A percentile compares a stretch with the other conserved stretches of the same genome.
phyloP scores from a whole-genome alignment of 192 early-diverging fungal genomes.

The Coemansia sp. region DNA sequence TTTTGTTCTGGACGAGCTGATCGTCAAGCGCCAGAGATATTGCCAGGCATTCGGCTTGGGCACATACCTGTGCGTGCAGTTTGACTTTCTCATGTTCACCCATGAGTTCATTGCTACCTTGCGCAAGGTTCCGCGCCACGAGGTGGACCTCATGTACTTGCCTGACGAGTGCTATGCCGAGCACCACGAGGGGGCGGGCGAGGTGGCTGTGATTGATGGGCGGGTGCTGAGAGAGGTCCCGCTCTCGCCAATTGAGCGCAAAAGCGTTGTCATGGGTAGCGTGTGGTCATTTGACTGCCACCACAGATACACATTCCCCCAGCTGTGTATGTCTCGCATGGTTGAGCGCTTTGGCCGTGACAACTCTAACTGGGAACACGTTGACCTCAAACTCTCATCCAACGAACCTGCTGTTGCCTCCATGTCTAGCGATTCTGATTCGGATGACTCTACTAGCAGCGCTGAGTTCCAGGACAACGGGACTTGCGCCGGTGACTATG shows the following conservation, averaged over 20 bases:
- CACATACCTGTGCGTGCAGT: conserved; percentile 82
- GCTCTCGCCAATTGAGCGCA: conserved; percentile 70
- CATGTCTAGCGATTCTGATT: conserved; percentile 12
- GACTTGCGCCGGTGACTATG: conserved; percentile 41
- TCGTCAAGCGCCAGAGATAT: conserved; percentile 87
- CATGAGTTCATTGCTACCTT: conserved; percentile 90
- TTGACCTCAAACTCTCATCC: conserved; percentile 54
- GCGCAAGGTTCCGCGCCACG: conserved; percentile 60
- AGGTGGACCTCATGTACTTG: conserved; percentile 57
- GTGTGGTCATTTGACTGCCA: conserved; percentile 78
- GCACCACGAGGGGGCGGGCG: neutral
- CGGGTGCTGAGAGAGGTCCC: conserved; percentile 62
- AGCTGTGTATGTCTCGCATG: conserved; percentile 77
- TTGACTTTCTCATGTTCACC: conserved; percentile 90
- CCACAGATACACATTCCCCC: conserved; percentile 55
- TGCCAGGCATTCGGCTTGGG: conserved; percentile 84
- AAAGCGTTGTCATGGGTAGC: conserved; percentile 88
- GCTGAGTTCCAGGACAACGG: conserved; percentile 36
- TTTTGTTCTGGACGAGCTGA: conserved; percentile 85
- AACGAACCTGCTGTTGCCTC: neutral
- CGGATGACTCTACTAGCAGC: neutral
- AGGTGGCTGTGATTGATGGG: neutral
- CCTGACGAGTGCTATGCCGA: conserved; percentile 12
- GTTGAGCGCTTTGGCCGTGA: conserved; percentile 88
- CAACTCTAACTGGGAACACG: conserved; percentile 75